phyloP scores from a whole-genome alignment of 129 eudicot species.

The Artemisia argyi region DNA sequence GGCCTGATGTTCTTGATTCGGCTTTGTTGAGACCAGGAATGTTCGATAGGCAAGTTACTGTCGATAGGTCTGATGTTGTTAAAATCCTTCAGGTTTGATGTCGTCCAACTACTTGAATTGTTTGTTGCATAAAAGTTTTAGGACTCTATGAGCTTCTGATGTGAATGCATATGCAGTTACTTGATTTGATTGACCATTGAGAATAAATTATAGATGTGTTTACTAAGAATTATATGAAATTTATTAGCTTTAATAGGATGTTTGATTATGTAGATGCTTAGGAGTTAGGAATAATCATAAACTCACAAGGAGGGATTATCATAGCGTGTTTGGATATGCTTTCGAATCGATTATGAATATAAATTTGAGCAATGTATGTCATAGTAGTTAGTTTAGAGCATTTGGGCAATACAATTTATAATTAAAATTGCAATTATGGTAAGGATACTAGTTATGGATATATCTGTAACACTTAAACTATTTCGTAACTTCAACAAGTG shows the following conservation, averaged over 20 bases:
- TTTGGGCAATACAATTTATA: too few relatives aligned
- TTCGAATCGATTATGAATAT: neutral
- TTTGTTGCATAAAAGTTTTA: too few relatives aligned
- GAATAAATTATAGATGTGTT: neutral
- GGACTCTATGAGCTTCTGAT: neutral
- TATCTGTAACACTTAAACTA: too few relatives aligned
- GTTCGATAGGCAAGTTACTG: slow-evolving; percentile 92
- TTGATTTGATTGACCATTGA: neutral
- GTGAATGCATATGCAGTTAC: slow-evolving; percentile 3
- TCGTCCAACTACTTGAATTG: neutral
- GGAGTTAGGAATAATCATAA: neutral
- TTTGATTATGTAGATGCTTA: neutral
- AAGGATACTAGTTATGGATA: too few relatives aligned
- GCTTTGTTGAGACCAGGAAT: slow-evolving; percentile 99
- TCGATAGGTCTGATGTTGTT: slow-evolving; percentile 91
- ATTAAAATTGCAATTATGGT: too few relatives aligned
- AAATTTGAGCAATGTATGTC: neutral
- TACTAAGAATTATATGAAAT: neutral
- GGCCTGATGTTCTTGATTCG: slow-evolving; percentile 98
- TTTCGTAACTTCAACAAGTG: too few relatives aligned
- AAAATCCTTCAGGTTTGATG: slow-evolving; percentile 80
- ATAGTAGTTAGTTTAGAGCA: too few relatives aligned
- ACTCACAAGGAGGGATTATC: neutral
- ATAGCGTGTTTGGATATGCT: neutral
- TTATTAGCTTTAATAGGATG: neutral